Evolutionary conservation across 1,284 basidiomycete genomes (phyloP), one percentile per base, ranked within the genome.

Genomic region (Pseudomicrostroma phylloplanum): DNA sequence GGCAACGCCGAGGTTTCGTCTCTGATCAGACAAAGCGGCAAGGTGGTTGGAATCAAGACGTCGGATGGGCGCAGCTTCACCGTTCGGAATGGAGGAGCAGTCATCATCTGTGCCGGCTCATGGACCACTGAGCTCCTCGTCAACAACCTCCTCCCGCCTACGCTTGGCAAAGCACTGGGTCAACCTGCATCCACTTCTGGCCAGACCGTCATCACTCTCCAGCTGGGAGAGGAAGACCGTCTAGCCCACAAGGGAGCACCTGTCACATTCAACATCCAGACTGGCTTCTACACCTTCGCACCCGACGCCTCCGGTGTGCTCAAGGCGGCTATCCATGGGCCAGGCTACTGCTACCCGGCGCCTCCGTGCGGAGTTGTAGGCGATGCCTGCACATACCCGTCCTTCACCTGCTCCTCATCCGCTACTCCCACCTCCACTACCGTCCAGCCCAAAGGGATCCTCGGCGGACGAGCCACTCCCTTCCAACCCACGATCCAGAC

Each of bases 51-150:
- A 0, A 89, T 91, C 1, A 78, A 79, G 41, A 87, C 89, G 65
- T 79, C 79, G 21, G 85, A 87, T 73, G 89, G 88, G 0, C 83
- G 83, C 23, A 70, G 72, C 12, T 84, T 85, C 66, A 12, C 23
- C 2, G 19, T 42, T 12, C 9, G 12, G 0, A 70, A 80, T 17
- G 87, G 86, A 0, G 82, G 85, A 46, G 67, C 84, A 36, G 82
- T 89, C 6, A 81, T 92, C 25, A 76, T 92, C 40, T 86, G 89
- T 13, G 82, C 86, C 7, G 90, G 90, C 25, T 85, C 89, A 6
- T 92, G 92, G 92, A 90, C 91, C 0, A 85, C 87, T 1, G 87
- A 88, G 0, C 80, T 88, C 1, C 90, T 93, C 15, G 36, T 66
- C 11, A 25, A 42, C 4, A 62, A 67, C 1, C 54, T 65, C 1